Conservation (phyloP, 176 grass and related monocot species). For the Oryza punctata region DNA sequence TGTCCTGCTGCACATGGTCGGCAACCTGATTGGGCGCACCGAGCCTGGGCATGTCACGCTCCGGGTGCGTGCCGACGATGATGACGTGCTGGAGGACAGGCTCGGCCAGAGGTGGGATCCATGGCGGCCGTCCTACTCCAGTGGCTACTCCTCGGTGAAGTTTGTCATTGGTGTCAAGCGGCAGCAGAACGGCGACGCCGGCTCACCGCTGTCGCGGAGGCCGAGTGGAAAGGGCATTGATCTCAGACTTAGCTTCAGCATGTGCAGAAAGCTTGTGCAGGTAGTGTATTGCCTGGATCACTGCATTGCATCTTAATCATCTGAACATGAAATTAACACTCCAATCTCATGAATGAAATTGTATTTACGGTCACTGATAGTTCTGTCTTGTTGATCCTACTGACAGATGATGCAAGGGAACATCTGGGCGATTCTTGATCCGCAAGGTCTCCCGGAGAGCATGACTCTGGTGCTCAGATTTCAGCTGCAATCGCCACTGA, state of each 20-base stretch:
- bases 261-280: conserved; percentile 90
- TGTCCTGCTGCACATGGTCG: conserved; percentile 75
- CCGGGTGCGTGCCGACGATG: conserved; percentile 41
- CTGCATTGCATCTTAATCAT: neutral
- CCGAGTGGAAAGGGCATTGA: conserved; percentile 55
- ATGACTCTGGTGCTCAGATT: conserved; percentile 79
- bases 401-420: conserved; percentile 88
- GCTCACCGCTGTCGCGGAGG: conserved; percentile 17
- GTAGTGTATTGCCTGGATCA: conserved; percentile 29
- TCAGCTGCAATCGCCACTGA: conserved; percentile 49
- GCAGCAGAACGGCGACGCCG: conserved; percentile 26
- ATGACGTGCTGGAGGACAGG: conserved; percentile 37
- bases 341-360: neutral
- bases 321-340: neutral
- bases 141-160: conserved; percentile 48
- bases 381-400: neutral
- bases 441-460: conserved; percentile 61
- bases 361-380: neutral
- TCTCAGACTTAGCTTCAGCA: conserved; percentile 71
- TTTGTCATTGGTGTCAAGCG: conserved; percentile 65
- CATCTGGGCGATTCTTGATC: conserved; percentile 68
- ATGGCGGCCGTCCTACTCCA: conserved; percentile 53
- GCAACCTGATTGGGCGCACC: conserved; percentile 49
- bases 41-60: conserved; percentile 50
- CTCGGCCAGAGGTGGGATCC: conserved; percentile 61